Evolutionary conservation across 1,284 basidiomycete genomes (phyloP).

Genomic region (Abortiporus biennis): DNA sequence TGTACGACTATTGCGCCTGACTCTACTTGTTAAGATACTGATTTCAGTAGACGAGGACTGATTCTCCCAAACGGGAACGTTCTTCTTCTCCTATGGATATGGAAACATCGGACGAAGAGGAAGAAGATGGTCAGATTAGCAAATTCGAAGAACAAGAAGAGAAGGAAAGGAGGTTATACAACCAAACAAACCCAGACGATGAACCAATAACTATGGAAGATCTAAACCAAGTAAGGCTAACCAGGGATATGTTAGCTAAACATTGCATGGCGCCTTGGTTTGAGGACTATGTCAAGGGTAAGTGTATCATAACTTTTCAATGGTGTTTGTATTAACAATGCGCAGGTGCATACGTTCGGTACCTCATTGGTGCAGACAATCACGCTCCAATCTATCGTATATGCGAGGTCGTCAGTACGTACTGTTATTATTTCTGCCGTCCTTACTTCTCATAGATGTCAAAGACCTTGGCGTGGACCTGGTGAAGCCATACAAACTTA

Average conservation of each 20-base stretch:
- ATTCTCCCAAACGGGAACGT: slow-evolving; percentile 59
- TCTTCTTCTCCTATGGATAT: slow-evolving; percentile 74
- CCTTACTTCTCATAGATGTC: neutral
- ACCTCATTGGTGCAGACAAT: slow-evolving; percentile 55
- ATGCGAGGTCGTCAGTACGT: slow-evolving; percentile 72
- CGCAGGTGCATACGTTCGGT: slow-evolving; percentile 76
- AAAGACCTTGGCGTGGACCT: slow-evolving; percentile 44
- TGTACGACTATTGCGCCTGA: slow-evolving; percentile 32
- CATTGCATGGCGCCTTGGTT: slow-evolving; percentile 70
- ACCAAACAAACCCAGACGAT: slow-evolving; percentile 40
- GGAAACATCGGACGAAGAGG: slow-evolving; percentile 71
- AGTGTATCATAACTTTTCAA: slow-evolving; percentile 14
- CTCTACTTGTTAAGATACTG: slow-evolving; percentile 6
- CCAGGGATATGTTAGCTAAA: slow-evolving; percentile 60
- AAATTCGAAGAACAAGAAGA: slow-evolving; percentile 68
- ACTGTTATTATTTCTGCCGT: neutral
- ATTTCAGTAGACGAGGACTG: slow-evolving; percentile 30
- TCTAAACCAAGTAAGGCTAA: slow-evolving; percentile 52
- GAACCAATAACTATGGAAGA: slow-evolving; percentile 49
- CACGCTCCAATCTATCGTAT: slow-evolving; percentile 72
- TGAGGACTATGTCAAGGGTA: slow-evolving; percentile 72
- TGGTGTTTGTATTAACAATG: slow-evolving; percentile 20
- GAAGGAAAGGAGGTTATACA: slow-evolving; percentile 45
- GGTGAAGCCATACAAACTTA: slow-evolving; percentile 70
- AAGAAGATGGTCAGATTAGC: slow-evolving; percentile 69